phyloP scores from a whole-genome alignment of 108 stramenopile species.

The Nannochloropsis salina region DNA sequence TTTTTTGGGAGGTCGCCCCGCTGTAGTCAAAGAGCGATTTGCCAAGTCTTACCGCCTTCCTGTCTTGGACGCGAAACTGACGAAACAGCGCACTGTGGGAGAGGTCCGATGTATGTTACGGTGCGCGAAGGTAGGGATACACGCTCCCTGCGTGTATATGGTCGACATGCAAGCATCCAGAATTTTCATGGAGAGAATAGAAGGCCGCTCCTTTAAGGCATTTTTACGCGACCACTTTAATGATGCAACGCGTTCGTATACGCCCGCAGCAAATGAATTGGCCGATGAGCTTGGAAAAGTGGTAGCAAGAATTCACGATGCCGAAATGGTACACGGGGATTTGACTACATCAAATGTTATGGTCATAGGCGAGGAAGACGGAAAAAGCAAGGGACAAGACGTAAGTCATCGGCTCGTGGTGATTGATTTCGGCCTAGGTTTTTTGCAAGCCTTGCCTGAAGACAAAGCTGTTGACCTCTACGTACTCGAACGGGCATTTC shows the following conservation, averaged over 20 bases:
- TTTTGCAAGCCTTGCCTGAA: constrained; percentile 63
- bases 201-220: constrained; percentile 49
- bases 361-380: constrained; percentile 31
- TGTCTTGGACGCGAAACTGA: constrained; percentile 74
- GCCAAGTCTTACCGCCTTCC: constrained; percentile 89
- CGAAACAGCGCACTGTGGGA: constrained; percentile 70
- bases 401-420: constrained; percentile 55
- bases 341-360: constrained; percentile 92
- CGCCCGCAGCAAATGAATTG: constrained; percentile 18
- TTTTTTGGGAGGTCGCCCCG: constrained; percentile 46
- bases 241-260: constrained; percentile 17
- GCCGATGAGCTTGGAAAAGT: constrained; percentile 61
- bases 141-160: constrained; percentile 57
- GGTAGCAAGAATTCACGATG: constrained; percentile 76
- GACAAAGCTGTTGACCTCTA: constrained; percentile 96
- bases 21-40: constrained; percentile 82
- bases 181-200: constrained; percentile 55
- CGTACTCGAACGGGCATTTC: constrained; percentile 85
- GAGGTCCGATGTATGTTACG: constrained; percentile 64
- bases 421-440: constrained; percentile 89
- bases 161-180: constrained; percentile 59
- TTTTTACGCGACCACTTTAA: constrained; percentile 32
- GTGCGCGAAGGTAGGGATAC: constrained; percentile 60
- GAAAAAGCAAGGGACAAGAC: background rate
- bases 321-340: constrained; percentile 85